Percentiles rank a stretch among this genome's conserved stretches.
Evolutionary conservation across 805 yeast genomes (phyloP).

Genomic region (Vanderwaltozyma polyspora): DNA sequence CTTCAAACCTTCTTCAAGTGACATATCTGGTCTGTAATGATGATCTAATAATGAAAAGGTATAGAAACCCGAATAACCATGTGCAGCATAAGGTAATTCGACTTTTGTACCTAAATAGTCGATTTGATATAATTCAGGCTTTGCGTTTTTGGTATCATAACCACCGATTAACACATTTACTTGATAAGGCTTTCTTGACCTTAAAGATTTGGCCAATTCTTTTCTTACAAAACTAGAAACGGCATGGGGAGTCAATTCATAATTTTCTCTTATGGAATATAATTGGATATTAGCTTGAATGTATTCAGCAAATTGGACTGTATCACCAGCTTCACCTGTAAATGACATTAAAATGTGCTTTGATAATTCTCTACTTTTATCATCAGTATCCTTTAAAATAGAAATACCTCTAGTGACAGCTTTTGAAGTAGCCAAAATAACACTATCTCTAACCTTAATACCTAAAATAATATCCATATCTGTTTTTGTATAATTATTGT

Average conservation of each 20-base stretch:
- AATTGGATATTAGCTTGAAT: constrained; percentile 87
- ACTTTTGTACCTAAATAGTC: constrained; percentile 91
- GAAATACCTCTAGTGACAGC: constrained; percentile 89
- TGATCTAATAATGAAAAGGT: constrained; percentile 82
- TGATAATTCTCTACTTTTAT: constrained; percentile 66
- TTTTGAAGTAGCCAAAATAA: constrained; percentile 85
- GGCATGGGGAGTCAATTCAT: constrained; percentile 74
- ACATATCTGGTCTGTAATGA: constrained; percentile 72
- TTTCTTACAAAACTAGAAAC: constrained; percentile 82
- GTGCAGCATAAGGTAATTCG: constrained; percentile 91
- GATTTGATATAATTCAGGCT: constrained; percentile 72
- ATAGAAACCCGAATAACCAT: constrained; percentile 97
- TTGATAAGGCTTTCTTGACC: constrained; percentile 94
- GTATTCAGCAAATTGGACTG: constrained; percentile 89
- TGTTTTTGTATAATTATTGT: no score
- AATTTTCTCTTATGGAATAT: constrained; percentile 72
- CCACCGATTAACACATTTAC: constrained; percentile 89
- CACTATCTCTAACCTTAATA: constrained; percentile 67
- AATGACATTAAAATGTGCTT: constrained; percentile 73
- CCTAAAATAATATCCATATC: constrained; percentile 95
- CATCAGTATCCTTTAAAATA: constrained; percentile 64
- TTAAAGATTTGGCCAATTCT: constrained; percentile 74
- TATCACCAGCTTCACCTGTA: constrained; percentile 95
- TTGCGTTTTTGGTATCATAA: constrained; percentile 44
- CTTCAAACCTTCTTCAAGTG: constrained; percentile 64